phyloP scores from a whole-genome alignment of 768 basidiomycete genomes.

The Lentinula edodes region DNA sequence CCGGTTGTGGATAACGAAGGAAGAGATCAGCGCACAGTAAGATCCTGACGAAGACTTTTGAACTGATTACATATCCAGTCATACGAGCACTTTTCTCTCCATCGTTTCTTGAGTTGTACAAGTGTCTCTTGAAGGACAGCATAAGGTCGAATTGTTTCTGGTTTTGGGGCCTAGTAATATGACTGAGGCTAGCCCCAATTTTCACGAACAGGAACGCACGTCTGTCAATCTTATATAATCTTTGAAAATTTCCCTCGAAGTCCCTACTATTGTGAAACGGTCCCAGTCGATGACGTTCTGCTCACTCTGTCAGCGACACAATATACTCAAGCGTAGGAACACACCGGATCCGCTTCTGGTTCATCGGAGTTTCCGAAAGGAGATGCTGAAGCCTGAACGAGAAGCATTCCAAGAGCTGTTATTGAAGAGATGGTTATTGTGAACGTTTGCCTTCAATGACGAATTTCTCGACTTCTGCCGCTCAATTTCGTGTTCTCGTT shows the following conservation, averaged over 20 bases:
- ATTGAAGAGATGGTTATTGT: slow-evolving; percentile 50
- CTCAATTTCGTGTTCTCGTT: slow-evolving; percentile 85
- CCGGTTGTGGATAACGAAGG: slow-evolving; percentile 16
- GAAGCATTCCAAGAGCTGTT: slow-evolving; percentile 36
- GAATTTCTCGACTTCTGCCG: slow-evolving; percentile 48
- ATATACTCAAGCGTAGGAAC: slow-evolving; percentile 19
- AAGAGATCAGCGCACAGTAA: slow-evolving; percentile 66
- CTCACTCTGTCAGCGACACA: neutral
- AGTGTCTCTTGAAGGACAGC: slow-evolving; percentile 80
- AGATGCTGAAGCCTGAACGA: slow-evolving; percentile 44
- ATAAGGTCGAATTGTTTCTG: slow-evolving; percentile 90
- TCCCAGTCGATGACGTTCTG: slow-evolving; percentile 99
- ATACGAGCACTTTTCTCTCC: slow-evolving; percentile 74
- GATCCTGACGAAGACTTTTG: slow-evolving; percentile 94
- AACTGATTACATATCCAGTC: slow-evolving; percentile 96
- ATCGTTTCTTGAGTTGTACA: slow-evolving; percentile 78
- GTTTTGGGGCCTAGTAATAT: slow-evolving; percentile 81
- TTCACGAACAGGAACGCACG: slow-evolving; percentile 34
- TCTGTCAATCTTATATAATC: slow-evolving; percentile 92
- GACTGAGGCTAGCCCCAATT: slow-evolving; percentile 4
- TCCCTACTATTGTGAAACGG: slow-evolving; percentile 90
- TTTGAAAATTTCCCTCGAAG: slow-evolving; percentile 85
- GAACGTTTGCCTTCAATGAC: slow-evolving; percentile 40
- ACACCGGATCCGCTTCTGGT: slow-evolving; percentile 67
- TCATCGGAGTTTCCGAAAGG: slow-evolving; percentile 50